phyloP scores from a whole-genome alignment of 306 rosid genomes.

The Vigna unguiculata region DNA sequence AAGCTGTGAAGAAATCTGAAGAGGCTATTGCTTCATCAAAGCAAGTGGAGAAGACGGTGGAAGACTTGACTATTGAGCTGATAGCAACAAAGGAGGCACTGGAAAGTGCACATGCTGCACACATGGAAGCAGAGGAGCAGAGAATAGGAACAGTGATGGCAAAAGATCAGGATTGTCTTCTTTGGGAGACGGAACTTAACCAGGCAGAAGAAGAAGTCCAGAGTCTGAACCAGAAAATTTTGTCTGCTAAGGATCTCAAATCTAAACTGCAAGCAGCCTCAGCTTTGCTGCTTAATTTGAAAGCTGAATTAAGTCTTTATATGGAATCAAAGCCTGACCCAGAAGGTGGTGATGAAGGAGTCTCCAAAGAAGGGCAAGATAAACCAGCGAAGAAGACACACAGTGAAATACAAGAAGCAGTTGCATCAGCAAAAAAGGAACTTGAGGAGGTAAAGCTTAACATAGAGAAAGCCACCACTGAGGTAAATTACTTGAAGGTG shows the following conservation, averaged over 20 bases:
- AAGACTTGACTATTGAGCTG: conserved; percentile 89
- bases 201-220: conserved; percentile 76
- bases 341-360: conserved; percentile 53
- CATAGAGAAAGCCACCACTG: conserved; percentile 78
- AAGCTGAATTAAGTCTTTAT: conserved; percentile 79
- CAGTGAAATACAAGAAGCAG: conserved; percentile 72
- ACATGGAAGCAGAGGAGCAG: conserved; percentile 94
- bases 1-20: conserved; percentile 72
- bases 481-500: conserved; percentile 75
- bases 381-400: conserved; percentile 58
- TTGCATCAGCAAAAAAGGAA: conserved; percentile 82
- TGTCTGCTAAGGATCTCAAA: conserved; percentile 74
- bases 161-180: conserved; percentile 85
- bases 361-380: conserved; percentile 47
- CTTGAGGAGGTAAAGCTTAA: conserved; percentile 82
- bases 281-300: conserved; percentile 67
- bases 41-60: conserved; percentile 88
- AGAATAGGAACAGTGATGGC: conserved; percentile 93
- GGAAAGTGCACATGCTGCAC: conserved; percentile 90
- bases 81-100: conserved; percentile 82
- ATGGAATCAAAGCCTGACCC: conserved; percentile 69
- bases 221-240: conserved; percentile 72
- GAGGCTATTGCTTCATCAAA: conserved; percentile 74
- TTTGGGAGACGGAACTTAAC: conserved; percentile 85
- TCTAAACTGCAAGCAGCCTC: conserved; percentile 72